Evolutionary conservation across 345 rosid genomes (phyloP).

Genomic region (Arabis alpina): DNA sequence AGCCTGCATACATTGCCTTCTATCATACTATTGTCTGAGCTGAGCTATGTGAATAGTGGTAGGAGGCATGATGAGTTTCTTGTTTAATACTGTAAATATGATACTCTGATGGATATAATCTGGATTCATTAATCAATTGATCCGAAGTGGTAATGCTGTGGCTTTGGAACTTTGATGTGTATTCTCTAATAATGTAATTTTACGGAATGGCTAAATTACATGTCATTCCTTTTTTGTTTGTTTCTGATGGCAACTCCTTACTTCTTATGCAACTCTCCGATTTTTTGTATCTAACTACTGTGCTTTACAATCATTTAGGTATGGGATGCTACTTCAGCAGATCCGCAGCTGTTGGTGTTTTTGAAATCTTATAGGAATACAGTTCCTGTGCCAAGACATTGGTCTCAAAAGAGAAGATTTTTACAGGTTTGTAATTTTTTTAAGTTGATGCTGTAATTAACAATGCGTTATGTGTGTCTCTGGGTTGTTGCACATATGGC

Average conservation of each 20-base stretch:
- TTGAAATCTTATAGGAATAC: slow-evolving; percentile 91
- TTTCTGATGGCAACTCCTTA: background rate
- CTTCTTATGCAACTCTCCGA: background rate
- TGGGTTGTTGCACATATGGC: slow-evolving; percentile 48
- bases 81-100: background rate
- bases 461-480: slow-evolving; percentile 47
- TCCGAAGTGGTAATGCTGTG: too few species aligned
- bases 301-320: slow-evolving; percentile 55
- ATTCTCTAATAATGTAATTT: background rate
- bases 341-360: slow-evolving; percentile 92
- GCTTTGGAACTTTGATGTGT: too few species aligned
- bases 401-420: slow-evolving; percentile 98
- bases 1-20: background rate
- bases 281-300: background rate
- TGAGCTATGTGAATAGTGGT: background rate
- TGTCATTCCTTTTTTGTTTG: background rate
- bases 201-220: background rate
- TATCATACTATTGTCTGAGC: background rate
- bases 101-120: too few species aligned
- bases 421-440: slow-evolving; percentile 79
- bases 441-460: slow-evolving; percentile 29
- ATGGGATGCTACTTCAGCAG: slow-evolving; percentile 98
- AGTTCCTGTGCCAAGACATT: slow-evolving; percentile 99
- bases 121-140: too few species aligned
- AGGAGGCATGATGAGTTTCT: background rate